A percentile compares a stretch with the other conserved stretches of the same genome.
phyloP scores from a whole-genome alignment of 768 basidiomycete genomes.

The Strobilomyces echinocephalus region DNA sequence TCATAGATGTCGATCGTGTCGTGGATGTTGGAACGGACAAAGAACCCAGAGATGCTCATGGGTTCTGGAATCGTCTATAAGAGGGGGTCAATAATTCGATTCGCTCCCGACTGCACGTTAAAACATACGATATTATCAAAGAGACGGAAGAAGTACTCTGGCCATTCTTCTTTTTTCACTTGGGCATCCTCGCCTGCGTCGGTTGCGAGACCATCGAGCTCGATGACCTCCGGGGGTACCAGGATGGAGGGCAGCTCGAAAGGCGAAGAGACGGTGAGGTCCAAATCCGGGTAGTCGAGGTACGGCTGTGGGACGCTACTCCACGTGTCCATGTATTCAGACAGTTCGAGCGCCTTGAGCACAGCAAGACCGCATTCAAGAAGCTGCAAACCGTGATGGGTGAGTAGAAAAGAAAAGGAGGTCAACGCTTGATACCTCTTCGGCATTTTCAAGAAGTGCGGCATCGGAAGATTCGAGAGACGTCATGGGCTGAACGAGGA shows the following conservation, averaged over 20 bases:
- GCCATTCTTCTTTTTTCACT: slow-evolving; percentile 80
- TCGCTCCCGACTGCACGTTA: neutral
- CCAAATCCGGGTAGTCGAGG: slow-evolving; percentile 41
- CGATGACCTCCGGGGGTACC: slow-evolving; percentile 84
- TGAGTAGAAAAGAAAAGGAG: neutral
- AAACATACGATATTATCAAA: slow-evolving; percentile 58
- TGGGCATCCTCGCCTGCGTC: slow-evolving; percentile 68
- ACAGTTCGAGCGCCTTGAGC: slow-evolving; percentile 55
- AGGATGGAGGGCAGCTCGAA: slow-evolving; percentile 75
- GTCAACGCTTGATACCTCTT: slow-evolving; percentile 47
- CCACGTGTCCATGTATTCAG: slow-evolving; percentile 53
- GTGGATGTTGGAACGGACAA: slow-evolving; percentile 65
- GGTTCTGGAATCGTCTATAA: slow-evolving; percentile 72
- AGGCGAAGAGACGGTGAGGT: slow-evolving; percentile 36
- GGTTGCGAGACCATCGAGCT: slow-evolving; percentile 64
- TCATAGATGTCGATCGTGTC: slow-evolving; percentile 89
- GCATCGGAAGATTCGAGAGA: slow-evolving; percentile 43
- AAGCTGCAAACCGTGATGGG: slow-evolving; percentile 40
- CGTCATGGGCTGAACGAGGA: slow-evolving; percentile 60
- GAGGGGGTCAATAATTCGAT: neutral
- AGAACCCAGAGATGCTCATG: slow-evolving; percentile 70
- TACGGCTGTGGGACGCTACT: slow-evolving; percentile 67
- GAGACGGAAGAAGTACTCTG: slow-evolving; percentile 61
- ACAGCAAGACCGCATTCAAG: slow-evolving; percentile 68
- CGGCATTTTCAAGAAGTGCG: slow-evolving; percentile 43